Conservation (phyloP, 2,329 filamentous ascomycete genomes). For the Cercospora beticola region DNA sequence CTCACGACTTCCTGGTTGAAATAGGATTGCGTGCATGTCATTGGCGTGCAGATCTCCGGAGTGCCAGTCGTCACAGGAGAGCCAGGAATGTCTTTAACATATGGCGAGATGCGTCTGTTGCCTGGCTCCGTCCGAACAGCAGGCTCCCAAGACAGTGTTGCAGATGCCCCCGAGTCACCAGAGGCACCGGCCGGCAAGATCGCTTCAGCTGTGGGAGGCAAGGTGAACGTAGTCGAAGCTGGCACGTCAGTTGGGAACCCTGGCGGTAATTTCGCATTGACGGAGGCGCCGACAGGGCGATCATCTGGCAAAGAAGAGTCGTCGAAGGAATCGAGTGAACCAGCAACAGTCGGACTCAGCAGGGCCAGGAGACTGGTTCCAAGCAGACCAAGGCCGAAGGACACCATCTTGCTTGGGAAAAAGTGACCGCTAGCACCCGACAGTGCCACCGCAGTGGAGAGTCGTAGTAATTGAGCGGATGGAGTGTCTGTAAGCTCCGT, state of each 20-base stretch:
- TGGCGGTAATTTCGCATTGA: neutral
- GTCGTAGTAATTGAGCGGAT: neutral
- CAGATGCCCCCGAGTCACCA: neutral
- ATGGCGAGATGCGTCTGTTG: neutral
- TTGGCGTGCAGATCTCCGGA: neutral
- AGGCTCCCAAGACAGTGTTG: neutral
- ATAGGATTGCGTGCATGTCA: neutral
- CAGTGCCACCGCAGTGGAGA: neutral
- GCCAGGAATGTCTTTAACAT: neutral
- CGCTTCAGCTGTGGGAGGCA: neutral
- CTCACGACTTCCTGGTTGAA: neutral
- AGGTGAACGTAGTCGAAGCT: neutral
- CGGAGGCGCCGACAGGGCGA: neutral
- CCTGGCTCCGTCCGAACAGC: neutral
- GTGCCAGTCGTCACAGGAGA: neutral
- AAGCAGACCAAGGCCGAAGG: neutral
- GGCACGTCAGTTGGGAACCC: neutral
- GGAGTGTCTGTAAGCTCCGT: neutral
- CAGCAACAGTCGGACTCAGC: neutral
- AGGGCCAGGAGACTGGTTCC: neutral
- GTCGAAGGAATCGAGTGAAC: neutral
- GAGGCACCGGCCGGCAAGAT: neutral
- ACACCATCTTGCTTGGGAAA: neutral
- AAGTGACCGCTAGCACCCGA: neutral
- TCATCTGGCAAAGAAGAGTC: neutral